Evolutionary conservation across 768 basidiomycete genomes (phyloP), one percentile per base, ranked within the genome.

Genomic region (Pleurotus cornucopiae): DNA sequence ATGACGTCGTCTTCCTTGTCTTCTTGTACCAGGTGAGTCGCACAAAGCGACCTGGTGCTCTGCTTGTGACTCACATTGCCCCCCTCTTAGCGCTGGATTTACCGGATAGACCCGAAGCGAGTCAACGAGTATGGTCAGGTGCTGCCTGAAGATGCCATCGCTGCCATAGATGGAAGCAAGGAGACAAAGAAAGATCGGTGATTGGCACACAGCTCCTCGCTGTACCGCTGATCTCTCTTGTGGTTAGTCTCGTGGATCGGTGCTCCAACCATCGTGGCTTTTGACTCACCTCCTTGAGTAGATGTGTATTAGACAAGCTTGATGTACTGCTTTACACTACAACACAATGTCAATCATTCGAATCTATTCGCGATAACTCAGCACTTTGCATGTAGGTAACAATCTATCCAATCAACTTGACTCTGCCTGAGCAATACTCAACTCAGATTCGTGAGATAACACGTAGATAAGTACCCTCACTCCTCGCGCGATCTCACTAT

Each of bases 51-150:
- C 34, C 21, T n/a, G 30, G 18, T 49, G 13, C 16, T 26, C 11
- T 21, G 2, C 16, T 16, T 40, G 40, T 49, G 13, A 54, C 62
- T 69, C 56, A 61, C 59, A 58, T 62, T 55, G 54, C 44, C 41
- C 7, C 30, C 30, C 5, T 51, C 48, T 56, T 70, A 95, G 89
- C 88, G 94, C 56, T 99, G 91, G 90, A 98, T 98, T 71, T 99
- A 99, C 78, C 86, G 92, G 41, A 80, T 98, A 66, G 97, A 99
- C 73, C 89, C 87, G 63, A 91, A 89, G 63, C 89, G 97, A 62
- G 82, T 92, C 62, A 99, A 99, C 72, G 96, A 98, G 76, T 98
- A 92, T 69, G 95, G 95, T 44, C 91, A 96, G 71, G 88, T 93
- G 61, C 70, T 88, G 72, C 73, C 66, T 34, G 70, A 72, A 45